Evolutionary conservation across 495 filamentous ascomycete genomes (phyloP).

Genomic region (Lophiotrema nucula): DNA sequence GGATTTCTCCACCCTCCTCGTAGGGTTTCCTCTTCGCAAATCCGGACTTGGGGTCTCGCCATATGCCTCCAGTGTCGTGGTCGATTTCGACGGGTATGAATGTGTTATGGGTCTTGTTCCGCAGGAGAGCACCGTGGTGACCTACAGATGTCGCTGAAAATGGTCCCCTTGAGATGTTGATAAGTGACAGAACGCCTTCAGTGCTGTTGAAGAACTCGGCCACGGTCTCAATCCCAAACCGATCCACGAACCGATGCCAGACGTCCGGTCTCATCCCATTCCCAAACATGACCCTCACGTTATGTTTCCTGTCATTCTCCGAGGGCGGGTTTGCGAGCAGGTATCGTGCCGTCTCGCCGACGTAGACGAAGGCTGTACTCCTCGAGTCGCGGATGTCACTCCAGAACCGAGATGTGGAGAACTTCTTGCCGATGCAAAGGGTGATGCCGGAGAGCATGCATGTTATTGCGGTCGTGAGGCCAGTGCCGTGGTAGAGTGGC

Average conservation of each 20-base stretch:
- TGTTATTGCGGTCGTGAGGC: slow-evolving; percentile 54
- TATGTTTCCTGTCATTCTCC: slow-evolving; percentile 63
- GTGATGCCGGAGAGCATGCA: slow-evolving; percentile 58
- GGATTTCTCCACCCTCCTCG: slow-evolving; percentile 70
- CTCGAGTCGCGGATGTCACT: slow-evolving; percentile 65
- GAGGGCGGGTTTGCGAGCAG: slow-evolving; percentile 67
- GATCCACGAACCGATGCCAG: slow-evolving; percentile 65
- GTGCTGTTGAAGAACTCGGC: slow-evolving; percentile 46
- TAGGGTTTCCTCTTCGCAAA: slow-evolving; percentile 63
- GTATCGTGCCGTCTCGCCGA: slow-evolving; percentile 79
- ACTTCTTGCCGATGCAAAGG: slow-evolving; percentile 67
- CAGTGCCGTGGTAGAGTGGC: slow-evolving; percentile 80
- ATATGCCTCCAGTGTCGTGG: slow-evolving; percentile 61
- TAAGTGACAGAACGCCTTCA: slow-evolving; percentile 39
- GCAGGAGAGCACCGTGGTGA: slow-evolving; percentile 64
- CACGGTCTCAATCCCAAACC: slow-evolving; percentile 39
- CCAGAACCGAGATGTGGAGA: slow-evolving; percentile 74
- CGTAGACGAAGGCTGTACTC: slow-evolving; percentile 73
- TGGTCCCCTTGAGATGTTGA: slow-evolving; percentile 46
- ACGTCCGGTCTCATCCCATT: slow-evolving; percentile 79
- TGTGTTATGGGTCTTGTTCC: slow-evolving; percentile 49
- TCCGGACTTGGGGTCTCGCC: slow-evolving; percentile 63
- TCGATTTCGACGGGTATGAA: slow-evolving; percentile 70
- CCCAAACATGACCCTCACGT: slow-evolving; percentile 66
- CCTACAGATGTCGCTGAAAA: slow-evolving; percentile 65